Percentiles rank a stretch among this genome's conserved stretches.
Evolutionary conservation across 129 eudicot genomes (phyloP).

Genomic region (Escallonia herrerae): DNA sequence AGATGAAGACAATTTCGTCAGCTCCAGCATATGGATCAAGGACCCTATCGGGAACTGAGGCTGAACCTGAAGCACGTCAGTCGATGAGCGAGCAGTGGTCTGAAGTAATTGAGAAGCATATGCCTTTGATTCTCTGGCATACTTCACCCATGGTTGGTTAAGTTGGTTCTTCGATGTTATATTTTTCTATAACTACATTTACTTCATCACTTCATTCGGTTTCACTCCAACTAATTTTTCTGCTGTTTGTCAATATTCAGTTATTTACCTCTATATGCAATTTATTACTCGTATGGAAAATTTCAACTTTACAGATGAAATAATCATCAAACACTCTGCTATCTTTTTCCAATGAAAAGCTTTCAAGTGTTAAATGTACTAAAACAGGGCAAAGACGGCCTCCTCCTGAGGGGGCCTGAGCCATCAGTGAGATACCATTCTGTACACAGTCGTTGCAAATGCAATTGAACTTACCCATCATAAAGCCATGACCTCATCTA

Average conservation of each 20-base stretch:
- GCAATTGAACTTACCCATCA: too few species aligned
- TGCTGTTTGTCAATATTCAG: not conserved
- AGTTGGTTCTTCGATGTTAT: not conserved
- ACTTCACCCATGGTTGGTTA: constrained; percentile 79
- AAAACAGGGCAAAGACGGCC: too few species aligned
- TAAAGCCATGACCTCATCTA: too few species aligned
- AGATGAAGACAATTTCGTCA: constrained; percentile 80
- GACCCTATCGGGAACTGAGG: constrained; percentile 17
- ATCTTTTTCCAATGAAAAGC: too few species aligned
- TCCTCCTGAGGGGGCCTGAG: too few species aligned
- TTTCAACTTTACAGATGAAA: too few species aligned
- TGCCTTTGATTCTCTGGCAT: constrained; percentile 54
- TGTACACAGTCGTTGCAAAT: too few species aligned
- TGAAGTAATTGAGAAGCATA: constrained; percentile 59
- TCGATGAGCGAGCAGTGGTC: constrained; percentile 68
- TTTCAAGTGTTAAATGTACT: too few species aligned
- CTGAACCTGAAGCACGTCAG: constrained; percentile 23
- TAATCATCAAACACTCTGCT: too few species aligned
- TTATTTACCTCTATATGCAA: not conserved
- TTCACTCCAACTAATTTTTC: not conserved
- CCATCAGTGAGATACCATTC: too few species aligned
- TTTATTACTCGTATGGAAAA: too few species aligned
- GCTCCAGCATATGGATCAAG: constrained; percentile 71
- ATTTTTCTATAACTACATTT: not conserved
- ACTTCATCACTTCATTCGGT: constrained; percentile 5